Evolutionary conservation across 2,329 filamentous ascomycete genomes (phyloP), one percentile per base, ranked within the genome.

Genomic region (Paecilomyces sp.): DNA sequence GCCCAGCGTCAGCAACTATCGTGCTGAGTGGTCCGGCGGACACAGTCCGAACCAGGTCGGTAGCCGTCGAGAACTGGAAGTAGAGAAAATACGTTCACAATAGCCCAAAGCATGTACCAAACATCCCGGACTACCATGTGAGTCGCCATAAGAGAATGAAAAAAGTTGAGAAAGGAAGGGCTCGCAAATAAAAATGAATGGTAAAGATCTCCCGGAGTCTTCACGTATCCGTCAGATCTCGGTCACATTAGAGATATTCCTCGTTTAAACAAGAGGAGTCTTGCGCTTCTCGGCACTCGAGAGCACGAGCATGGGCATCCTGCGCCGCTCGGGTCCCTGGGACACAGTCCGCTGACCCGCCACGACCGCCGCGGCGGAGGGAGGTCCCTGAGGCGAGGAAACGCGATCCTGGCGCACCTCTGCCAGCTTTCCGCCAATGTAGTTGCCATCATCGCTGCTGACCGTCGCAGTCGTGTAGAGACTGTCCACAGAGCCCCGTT

Each of bases 231-330:
- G 28, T 53, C 51, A 53, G 51, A 53, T 53, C 51, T 18, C 41
- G n/a, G 41, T 47, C 41, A 30, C 51, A 53, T 53, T 30, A 53
- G 25, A 53, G n/a, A 15, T 3, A 13, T 13, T 53, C 28, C 51
- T 25, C 51, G 69, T 79, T 33, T 80, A 88, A 70, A 83, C 83
- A 71, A 85, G 75, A 61, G 83, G 80, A 76, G 84, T 88, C 83
- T 91, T 95, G 75, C 92, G 89, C 85, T 96, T 96, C 81, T 96
- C 92, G 63, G 87, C 89, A 74, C 88, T 92, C 66, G 90, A 92
- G 66, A 97, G 83, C 66, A 97, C 89, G 71, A 96, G 85, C 82
- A 92, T 88, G 58, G 91, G 89, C 67, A 89, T 89, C 81, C 88
- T 92, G 77, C 91, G 90, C 76, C 91, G 86, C 61, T 83, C 81